Conservation (phyloP, 2,329 filamentous ascomycete genomes). For the Diaporthe helianthi region DNA sequence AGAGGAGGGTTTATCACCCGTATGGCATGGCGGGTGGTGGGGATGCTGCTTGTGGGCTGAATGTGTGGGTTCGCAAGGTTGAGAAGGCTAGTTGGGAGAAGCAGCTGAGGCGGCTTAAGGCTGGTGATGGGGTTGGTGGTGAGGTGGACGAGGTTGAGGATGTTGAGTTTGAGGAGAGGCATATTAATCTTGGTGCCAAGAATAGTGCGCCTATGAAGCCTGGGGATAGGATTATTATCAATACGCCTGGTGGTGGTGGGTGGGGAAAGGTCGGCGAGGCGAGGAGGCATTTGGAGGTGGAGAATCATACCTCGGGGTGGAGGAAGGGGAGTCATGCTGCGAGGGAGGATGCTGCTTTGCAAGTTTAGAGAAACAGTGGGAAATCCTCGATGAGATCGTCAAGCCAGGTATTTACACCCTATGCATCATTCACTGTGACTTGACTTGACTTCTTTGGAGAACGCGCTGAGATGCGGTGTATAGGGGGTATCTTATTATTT, state of each 20-base stretch:
- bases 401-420: background rate
- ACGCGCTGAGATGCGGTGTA: too few relatives aligned
- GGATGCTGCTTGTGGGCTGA: conserved; percentile 79
- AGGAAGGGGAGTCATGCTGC: conserved; percentile 63
- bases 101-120: conserved; percentile 49
- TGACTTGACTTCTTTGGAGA: too few relatives aligned
- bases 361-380: conserved; percentile 50
- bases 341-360: conserved; percentile 65
- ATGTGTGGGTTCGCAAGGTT: conserved; percentile 84
- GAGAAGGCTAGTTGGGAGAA: conserved; percentile 60
- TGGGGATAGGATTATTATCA: conserved; percentile 79
- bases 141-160: conserved; percentile 41
- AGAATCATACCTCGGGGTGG: conserved; percentile 64
- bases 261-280: conserved; percentile 71
- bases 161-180: conserved; percentile 62
- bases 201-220: conserved; percentile 79
- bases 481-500: too few relatives aligned
- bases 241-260: conserved; percentile 80
- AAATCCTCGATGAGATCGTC: too few relatives aligned
- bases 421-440: too few relatives aligned
- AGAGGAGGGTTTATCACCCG: conserved; percentile 77
- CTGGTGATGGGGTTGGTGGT: conserved; percentile 34
- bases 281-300: conserved; percentile 55
- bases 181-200: conserved; percentile 79
- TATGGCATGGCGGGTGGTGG: conserved; percentile 86